Conservation (phyloP, 331 rosid species). For the Saraca asoca region DNA sequence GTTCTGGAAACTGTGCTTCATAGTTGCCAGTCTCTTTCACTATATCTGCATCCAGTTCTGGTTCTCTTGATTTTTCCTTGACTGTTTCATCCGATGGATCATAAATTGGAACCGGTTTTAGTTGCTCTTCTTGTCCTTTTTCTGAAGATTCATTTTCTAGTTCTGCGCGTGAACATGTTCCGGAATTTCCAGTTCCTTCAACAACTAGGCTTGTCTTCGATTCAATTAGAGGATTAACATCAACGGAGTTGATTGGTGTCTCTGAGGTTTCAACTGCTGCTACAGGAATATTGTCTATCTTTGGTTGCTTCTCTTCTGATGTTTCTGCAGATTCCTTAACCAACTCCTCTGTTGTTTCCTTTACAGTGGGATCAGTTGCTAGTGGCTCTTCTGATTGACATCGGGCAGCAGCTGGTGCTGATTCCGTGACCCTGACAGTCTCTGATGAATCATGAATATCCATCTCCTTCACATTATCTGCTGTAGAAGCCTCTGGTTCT, state of each 20-base stretch:
- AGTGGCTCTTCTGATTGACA: too few species aligned
- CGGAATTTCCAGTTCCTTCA: slow-evolving; percentile 32
- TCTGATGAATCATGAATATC: too few species aligned
- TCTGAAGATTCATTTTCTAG: slow-evolving; percentile 28
- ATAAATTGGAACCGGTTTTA: slow-evolving; percentile 4
- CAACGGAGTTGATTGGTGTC: slow-evolving; percentile 33
- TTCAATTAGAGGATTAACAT: slow-evolving; percentile 39
- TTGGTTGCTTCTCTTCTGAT: slow-evolving; percentile 38
- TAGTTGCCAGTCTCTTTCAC: slow-evolving; percentile 31
- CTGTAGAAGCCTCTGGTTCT: slow-evolving; percentile 13
- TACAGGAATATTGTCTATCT: slow-evolving; percentile 35
- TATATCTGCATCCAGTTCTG: not conserved
- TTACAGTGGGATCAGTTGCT: too few species aligned
- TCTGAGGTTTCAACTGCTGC: slow-evolving; percentile 37
- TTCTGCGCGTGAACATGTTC: slow-evolving; percentile 40
- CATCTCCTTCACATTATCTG: too few species aligned
- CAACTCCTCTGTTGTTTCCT: too few species aligned
- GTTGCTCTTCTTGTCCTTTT: slow-evolving; percentile 16
- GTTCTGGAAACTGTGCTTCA: slow-evolving; percentile 34
- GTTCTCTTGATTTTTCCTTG: not conserved
- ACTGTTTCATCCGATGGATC: not conserved
- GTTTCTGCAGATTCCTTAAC: slow-evolving; percentile 34
- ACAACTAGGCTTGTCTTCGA: slow-evolving; percentile 39
- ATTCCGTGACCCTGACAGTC: too few species aligned
- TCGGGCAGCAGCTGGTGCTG: too few species aligned